Conservation (phyloP, 176 grass and related monocot species). For the Zea mays region DNA sequence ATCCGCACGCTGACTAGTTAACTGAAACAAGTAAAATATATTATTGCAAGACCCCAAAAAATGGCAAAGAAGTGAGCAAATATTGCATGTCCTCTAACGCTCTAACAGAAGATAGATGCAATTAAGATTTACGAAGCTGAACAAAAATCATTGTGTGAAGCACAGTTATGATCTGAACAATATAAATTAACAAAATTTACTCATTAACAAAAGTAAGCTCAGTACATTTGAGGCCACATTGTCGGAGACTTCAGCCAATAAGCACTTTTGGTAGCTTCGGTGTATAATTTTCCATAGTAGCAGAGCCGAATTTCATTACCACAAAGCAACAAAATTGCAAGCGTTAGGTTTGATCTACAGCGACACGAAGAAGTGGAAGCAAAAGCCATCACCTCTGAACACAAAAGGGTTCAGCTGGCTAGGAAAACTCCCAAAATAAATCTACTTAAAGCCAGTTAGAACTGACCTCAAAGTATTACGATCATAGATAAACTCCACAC, state of each 20-base stretch:
- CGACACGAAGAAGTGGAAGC: neutral
- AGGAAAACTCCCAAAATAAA: neutral
- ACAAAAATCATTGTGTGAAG: constrained; percentile 1
- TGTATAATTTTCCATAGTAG: neutral
- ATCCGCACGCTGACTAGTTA: constrained; percentile 17
- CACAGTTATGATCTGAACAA: neutral
- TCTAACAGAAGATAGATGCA: neutral
- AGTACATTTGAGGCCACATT: neutral
- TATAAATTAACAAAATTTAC: neutral
- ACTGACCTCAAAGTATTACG: neutral
- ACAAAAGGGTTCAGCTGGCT: neutral
- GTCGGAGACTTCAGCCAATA: constrained; percentile 18
- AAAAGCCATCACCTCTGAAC: neutral
- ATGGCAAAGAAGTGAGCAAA: neutral
- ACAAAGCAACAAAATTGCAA: neutral
- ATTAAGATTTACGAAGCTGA: neutral
- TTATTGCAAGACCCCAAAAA: neutral
- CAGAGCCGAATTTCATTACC: neutral
- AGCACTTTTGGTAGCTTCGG: neutral
- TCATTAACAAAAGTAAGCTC: neutral
- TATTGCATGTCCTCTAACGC: neutral
- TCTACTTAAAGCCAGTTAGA: neutral
- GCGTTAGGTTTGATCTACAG: neutral
- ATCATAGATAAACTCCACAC: neutral
- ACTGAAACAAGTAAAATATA: constrained; percentile 37